Conservation (phyloP, 495 filamentous ascomycete genomes). For the Penicillium flavigenum region DNA sequence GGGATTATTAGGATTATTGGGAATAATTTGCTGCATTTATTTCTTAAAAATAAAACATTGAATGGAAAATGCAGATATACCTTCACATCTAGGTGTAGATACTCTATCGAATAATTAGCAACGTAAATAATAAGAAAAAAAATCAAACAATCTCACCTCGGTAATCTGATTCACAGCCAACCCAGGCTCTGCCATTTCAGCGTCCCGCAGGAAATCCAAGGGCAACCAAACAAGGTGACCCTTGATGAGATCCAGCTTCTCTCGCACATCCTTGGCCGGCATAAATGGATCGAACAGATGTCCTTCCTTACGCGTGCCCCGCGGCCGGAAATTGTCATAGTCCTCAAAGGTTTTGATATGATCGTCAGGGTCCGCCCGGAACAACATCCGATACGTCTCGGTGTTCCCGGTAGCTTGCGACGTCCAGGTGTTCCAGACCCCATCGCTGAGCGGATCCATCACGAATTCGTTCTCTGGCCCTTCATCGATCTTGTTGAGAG, state of each 20-base stretch:
- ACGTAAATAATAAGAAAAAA: background rate
- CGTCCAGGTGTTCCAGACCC: slow-evolving; percentile 85
- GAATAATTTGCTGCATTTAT: background rate
- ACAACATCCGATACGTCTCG: slow-evolving; percentile 78
- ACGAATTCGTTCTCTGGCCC: slow-evolving; percentile 72
- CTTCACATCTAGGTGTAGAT: slow-evolving; percentile 40
- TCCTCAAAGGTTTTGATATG: slow-evolving; percentile 84
- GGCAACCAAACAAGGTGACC: slow-evolving; percentile 98
- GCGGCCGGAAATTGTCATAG: slow-evolving; percentile 74
- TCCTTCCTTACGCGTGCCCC: slow-evolving; percentile 68
- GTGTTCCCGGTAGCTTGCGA: slow-evolving; percentile 75
- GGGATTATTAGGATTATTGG: background rate
- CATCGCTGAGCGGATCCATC: slow-evolving; percentile 74
- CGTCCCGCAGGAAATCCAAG: slow-evolving; percentile 78
- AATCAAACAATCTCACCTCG: slow-evolving; percentile 45
- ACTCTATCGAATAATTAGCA: slow-evolving; percentile 32
- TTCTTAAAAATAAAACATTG: background rate
- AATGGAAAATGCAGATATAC: background rate
- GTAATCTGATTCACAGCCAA: slow-evolving; percentile 71
- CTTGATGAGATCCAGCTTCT: slow-evolving; percentile 74
- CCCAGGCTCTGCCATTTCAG: slow-evolving; percentile 87
- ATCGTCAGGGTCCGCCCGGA: slow-evolving; percentile 92
- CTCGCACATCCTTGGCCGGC: slow-evolving; percentile 64
- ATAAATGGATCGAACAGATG: slow-evolving; percentile 80
- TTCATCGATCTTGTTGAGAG: slow-evolving; percentile 65